Evolutionary conservation across 2,329 filamentous ascomycete species (phyloP).

Genomic region (Sporothrix brunneoviolacea): DNA sequence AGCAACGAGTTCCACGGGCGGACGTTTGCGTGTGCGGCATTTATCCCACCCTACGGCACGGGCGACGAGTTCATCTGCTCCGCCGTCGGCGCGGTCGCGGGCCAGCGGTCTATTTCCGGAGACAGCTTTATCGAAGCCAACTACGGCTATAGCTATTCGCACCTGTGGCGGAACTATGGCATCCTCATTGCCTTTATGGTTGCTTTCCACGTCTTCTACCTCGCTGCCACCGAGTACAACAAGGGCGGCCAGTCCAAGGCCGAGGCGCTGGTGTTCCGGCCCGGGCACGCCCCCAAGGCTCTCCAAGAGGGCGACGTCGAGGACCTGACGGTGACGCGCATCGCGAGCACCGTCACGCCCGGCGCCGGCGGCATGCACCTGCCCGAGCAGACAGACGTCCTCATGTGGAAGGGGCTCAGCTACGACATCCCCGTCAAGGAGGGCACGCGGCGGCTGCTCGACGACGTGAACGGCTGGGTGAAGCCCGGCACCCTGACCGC

Average conservation of each 20-base stretch:
- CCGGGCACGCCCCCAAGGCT: conserved; percentile 52
- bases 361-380: conserved; percentile 40
- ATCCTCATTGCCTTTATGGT: conserved; percentile 59
- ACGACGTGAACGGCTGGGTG: conserved; percentile 87
- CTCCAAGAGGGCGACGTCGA: too few species aligned
- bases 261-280: conserved; percentile 67
- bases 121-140: conserved; percentile 45
- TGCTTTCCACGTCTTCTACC: conserved; percentile 54
- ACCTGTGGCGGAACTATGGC: conserved; percentile 67
- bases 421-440: conserved; percentile 69
- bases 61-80: conserved; percentile 46
- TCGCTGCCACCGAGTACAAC: conserved; percentile 57
- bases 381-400: conserved; percentile 38
- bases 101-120: conserved; percentile 28
- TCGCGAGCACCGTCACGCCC: too few species aligned
- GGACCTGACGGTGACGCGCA: too few species aligned
- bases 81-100: conserved; percentile 47
- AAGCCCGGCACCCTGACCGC: conserved; percentile 87
- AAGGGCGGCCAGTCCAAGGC: conserved; percentile 64
- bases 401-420: conserved; percentile 80
- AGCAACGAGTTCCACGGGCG: conserved; percentile 70
- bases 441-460: conserved; percentile 61
- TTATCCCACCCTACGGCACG: conserved; percentile 38
- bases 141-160: conserved; percentile 49
- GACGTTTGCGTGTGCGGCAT: conserved; percentile 46